Base-by-base conservation (phyloP, 2,329 filamentous ascomycete species). In the Pseudomassariella vexata region DNA sequence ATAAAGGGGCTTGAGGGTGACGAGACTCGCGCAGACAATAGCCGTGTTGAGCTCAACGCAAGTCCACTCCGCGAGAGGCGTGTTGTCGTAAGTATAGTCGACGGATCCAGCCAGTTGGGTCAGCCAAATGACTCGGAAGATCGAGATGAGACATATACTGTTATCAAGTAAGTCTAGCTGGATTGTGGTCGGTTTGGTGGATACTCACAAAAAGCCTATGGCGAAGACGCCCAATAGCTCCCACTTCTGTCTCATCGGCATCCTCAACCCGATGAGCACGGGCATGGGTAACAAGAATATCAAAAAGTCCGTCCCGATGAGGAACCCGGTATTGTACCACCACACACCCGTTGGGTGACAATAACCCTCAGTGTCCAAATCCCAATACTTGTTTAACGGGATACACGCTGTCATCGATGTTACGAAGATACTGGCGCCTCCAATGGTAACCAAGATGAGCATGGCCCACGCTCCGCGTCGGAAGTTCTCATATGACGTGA, bases 241-340 rank as follows among this genome's bases (percentile, higher is more conserved):
- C 14, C 60, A 33, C 44, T 66, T 68, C 41, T 70, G 65, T 7
- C 54, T 42, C 10, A 32, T 45, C 2, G 63, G 55, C 23, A 70
- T 56, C n/a, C 57, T 51, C 8, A 70, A 48, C 9, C 62, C 57
- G 46, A 59, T 54, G 5, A 68, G 59, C 15, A 70, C 53, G 16
- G 66, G 51, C 4, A 62, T 46, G 0, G 66, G 66, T 19, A 70
- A 41, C 2, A 47, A 20, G 12, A 47, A 48, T 29, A 52, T 46
- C 11, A 46, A n/a, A 15, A 52, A 41, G 24, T 51, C 47, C n/a
- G 42, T 48, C 15, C 35, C 36, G 5, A 46, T 42, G 19, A 50
- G 43, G 3, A 51, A 24, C 18, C 38, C 42, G 5, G 45, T 44
- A 26, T 45, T 48, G 18, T 32, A 38, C 39, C 48, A 52, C 46